Conservation (phyloP, 106 monocot genomes). For the Dendrobium catenatum region DNA sequence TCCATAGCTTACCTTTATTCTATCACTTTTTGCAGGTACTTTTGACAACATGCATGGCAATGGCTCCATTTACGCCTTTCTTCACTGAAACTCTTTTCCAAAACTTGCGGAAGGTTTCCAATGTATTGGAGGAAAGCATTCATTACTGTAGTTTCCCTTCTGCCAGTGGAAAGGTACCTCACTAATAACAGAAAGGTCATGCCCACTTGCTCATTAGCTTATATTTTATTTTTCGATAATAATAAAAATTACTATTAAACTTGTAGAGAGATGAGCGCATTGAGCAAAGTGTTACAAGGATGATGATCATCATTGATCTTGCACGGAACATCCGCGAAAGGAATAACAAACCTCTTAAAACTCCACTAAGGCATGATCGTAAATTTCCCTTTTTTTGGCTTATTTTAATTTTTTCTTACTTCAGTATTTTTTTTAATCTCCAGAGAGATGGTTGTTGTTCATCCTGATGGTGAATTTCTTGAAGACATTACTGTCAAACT, state of each 20-base stretch:
- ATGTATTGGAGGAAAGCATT: constrained; percentile 70
- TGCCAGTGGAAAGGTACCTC: constrained; percentile 53
- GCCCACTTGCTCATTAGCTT: background rate
- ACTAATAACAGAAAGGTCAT: background rate
- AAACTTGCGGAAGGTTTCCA: constrained; percentile 67
- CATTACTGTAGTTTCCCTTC: constrained; percentile 87
- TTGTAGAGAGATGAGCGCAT: constrained; percentile 87
- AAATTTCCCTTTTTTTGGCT: background rate
- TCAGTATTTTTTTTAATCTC: background rate
- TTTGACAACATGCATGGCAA: constrained; percentile 78
- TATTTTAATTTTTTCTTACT: constrained; percentile 2
- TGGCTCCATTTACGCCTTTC: constrained; percentile 99
- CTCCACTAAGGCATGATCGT: constrained; percentile 66
- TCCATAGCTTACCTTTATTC: background rate
- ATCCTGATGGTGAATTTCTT: constrained; percentile 84
- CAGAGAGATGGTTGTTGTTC: constrained; percentile 96
- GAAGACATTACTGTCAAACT: constrained; percentile 96
- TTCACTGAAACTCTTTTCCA: constrained; percentile 94
- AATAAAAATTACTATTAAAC: background rate
- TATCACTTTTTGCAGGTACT: constrained; percentile 51
- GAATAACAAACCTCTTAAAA: constrained; percentile 84
- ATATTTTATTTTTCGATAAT: background rate
- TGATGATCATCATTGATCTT: constrained; percentile 99
- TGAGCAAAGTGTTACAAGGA: constrained; percentile 93
- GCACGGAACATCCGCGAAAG: constrained; percentile 91